Conservation (phyloP, 2,329 filamentous ascomycete species). For the Zasmidium angulare region DNA sequence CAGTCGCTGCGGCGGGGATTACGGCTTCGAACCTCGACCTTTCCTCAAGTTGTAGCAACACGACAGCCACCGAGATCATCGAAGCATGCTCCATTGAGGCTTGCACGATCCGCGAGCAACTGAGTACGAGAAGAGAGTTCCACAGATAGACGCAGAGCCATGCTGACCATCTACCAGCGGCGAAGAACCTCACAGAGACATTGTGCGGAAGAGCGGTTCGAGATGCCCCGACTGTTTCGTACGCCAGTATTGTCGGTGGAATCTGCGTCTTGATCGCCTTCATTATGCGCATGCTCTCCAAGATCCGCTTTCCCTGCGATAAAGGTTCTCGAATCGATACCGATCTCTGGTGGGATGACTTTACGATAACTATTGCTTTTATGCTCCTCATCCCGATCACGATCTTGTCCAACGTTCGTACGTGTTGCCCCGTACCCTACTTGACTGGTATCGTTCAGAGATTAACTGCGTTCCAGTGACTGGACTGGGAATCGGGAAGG, state of each 20-base stretch:
- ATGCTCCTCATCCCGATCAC: slow-evolving; percentile 16
- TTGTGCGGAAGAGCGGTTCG: slow-evolving; percentile 13
- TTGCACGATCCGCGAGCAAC: slow-evolving; percentile 15
- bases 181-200: slow-evolving; percentile 21
- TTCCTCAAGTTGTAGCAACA: slow-evolving; percentile 14
- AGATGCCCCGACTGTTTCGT: slow-evolving; percentile 5
- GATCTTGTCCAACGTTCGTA: slow-evolving; percentile 13
- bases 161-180: slow-evolving; percentile 10
- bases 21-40: slow-evolving; percentile 12
- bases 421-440: background rate
- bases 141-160: background rate
- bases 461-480: slow-evolving; percentile 8
- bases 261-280: slow-evolving; percentile 10
- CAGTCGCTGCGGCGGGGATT: slow-evolving; percentile 12
- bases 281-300: slow-evolving; percentile 16
- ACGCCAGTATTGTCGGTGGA: slow-evolving; percentile 14
- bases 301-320: slow-evolving; percentile 18
- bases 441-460: background rate
- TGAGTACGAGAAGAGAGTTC: slow-evolving; percentile 9
- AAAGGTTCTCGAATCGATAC: slow-evolving; percentile 13
- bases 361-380: slow-evolving; percentile 16
- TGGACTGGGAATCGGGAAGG: slow-evolving; percentile 10
- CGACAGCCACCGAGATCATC: slow-evolving; percentile 12
- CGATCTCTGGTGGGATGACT: slow-evolving; percentile 21
- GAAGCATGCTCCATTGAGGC: slow-evolving; percentile 8